These are phyloP conservation scores for Chytriomyces sp. DNA, from an alignment of 192 early-diverging fungal species.

Conservation along the genomic window DNA sequence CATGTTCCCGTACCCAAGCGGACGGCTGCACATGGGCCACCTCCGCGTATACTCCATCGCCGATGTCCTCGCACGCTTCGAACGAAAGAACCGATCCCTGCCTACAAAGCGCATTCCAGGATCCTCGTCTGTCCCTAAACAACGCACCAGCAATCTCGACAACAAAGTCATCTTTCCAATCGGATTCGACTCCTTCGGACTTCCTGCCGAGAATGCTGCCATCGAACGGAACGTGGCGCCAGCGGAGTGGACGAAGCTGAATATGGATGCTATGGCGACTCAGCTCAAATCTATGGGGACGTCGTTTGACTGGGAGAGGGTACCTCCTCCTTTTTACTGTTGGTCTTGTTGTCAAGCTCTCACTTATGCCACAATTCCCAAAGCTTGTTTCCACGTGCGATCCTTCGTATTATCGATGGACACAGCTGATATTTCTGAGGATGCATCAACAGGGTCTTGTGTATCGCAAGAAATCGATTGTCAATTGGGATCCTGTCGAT, in stretches of 20 bases:
- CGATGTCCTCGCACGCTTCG: conserved; percentile 81
- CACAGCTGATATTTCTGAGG: conserved; percentile 87
- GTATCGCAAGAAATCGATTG: conserved; percentile 86
- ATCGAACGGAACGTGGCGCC: conserved; percentile 82
- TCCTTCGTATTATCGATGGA: conserved; percentile 90
- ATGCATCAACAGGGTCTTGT: conserved; percentile 78
- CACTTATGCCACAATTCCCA: too few species aligned
- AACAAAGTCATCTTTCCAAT: conserved; percentile 75
- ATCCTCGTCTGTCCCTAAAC: neutral
- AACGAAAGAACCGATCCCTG: conserved; percentile 58
- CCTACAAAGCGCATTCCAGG: neutral
- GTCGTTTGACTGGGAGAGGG: conserved; percentile 91
- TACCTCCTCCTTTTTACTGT: conserved; percentile 19
- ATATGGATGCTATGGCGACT: conserved; percentile 83
- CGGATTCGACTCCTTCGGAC: conserved; percentile 97
- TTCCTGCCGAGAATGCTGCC: conserved; percentile 98
- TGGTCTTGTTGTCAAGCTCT: too few species aligned
- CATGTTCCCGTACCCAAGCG: conserved; percentile 98
- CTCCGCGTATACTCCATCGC: conserved; percentile 95
- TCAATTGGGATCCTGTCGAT: conserved; percentile 98
- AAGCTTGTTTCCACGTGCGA: conserved; percentile 87
- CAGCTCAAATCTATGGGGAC: conserved; percentile 76
- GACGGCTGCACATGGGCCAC: conserved; percentile 93
- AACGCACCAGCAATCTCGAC: neutral
- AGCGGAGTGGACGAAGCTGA: conserved; percentile 78